These are phyloP conservation scores for Candida awuae DNA, from an alignment of 805 yeast species.

Conservation along the genomic window DNA sequence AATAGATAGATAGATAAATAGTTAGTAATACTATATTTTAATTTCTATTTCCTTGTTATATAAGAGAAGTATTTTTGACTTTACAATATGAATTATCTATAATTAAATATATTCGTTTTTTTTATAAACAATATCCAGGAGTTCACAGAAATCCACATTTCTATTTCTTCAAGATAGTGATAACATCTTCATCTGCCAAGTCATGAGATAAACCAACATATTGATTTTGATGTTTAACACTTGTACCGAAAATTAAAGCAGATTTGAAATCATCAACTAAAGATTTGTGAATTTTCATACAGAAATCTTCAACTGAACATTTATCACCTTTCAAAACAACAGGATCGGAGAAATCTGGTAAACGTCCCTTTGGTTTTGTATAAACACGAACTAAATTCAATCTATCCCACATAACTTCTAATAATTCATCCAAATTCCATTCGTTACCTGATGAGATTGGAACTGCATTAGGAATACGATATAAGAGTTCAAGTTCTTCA, in stretches of 20 bases:
- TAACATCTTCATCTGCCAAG: constrained; percentile 93
- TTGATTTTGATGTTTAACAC: constrained; percentile 98
- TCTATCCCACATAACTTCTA: constrained; percentile 93
- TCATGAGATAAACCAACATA: constrained; percentile 81
- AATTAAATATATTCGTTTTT: background rate
- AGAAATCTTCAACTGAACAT: constrained; percentile 88
- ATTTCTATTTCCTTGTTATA: background rate
- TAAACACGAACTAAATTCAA: constrained; percentile 88
- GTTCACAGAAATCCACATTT: constrained; percentile 17
- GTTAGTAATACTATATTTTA: background rate
- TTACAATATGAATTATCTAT: background rate
- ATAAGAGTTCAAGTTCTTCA: constrained; percentile 83
- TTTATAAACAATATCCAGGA: background rate
- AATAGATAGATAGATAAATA: too few relatives aligned
- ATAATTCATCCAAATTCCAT: constrained; percentile 93
- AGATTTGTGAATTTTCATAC: constrained; percentile 92
- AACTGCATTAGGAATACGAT: constrained; percentile 93
- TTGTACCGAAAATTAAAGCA: constrained; percentile 87
- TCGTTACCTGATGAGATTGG: constrained; percentile 94
- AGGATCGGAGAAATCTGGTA: constrained; percentile 93
- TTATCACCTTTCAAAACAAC: constrained; percentile 80
- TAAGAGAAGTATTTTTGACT: background rate
- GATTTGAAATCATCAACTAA: constrained; percentile 88
- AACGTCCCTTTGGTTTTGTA: constrained; percentile 91
- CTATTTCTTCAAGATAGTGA: constrained; percentile 76